Evolutionary conservation across 2,329 filamentous ascomycete genomes (phyloP).

Genomic region (Apiospora hydei): DNA sequence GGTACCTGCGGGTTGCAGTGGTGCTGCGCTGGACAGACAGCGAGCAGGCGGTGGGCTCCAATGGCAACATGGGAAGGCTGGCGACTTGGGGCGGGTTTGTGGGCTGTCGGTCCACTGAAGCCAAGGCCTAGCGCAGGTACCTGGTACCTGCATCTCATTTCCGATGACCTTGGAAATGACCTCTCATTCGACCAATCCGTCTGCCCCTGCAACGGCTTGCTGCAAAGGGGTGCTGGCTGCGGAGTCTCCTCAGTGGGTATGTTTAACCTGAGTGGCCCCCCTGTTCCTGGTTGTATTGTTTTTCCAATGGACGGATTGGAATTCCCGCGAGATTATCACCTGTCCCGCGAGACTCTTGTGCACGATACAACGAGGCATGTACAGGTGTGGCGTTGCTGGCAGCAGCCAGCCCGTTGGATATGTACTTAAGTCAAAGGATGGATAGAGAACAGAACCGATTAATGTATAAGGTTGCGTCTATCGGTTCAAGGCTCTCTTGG

Average conservation of each 20-base stretch:
- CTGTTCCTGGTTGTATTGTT: conserved; percentile 19
- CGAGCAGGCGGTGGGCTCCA: neutral
- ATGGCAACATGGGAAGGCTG: neutral
- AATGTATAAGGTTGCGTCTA: neutral
- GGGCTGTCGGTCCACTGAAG: conserved; percentile 4
- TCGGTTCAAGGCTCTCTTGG: neutral
- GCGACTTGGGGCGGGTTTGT: neutral
- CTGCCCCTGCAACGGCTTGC: conserved; percentile 18
- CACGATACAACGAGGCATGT: neutral
- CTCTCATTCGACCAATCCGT: conserved; percentile 13
- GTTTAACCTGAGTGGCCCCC: conserved; percentile 21
- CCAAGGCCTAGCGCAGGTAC: conserved; percentile 14
- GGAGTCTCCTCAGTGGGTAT: conserved; percentile 16
- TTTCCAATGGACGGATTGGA: conserved; percentile 6
- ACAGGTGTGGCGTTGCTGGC: neutral
- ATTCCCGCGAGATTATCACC: conserved; percentile 18
- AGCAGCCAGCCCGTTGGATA: neutral
- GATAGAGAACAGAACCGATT: neutral
- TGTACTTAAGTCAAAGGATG: neutral
- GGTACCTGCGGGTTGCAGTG: neutral
- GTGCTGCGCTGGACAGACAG: neutral
- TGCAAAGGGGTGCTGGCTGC: conserved; percentile 19
- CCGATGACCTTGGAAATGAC: conserved; percentile 19
- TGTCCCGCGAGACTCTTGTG: conserved; percentile 3
- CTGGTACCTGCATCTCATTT: conserved; percentile 17